A percentile compares a stretch with the other conserved stretches of the same genome.
Evolutionary conservation across 192 early-diverging fungal species (phyloP).

Genomic region (Backusella parvicylindrica): DNA sequence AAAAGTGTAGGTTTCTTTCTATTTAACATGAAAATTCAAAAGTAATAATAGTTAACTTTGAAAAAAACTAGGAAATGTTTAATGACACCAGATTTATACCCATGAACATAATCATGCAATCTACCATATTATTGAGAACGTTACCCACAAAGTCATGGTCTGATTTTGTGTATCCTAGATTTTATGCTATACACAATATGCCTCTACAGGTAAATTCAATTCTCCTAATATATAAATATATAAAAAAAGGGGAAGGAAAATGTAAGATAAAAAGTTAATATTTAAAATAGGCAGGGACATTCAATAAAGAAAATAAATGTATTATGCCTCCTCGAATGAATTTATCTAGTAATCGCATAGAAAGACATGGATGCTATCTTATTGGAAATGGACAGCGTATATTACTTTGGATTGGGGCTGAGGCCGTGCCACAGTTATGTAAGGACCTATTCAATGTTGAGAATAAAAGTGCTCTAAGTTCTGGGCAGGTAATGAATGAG

Average conservation of each 20-base stretch:
- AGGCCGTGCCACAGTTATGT: conserved; percentile 52
- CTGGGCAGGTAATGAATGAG: conserved; percentile 16
- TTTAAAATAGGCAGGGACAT: background rate
- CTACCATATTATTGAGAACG: conserved; percentile 61
- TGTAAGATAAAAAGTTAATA: background rate
- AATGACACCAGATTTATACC: conserved; percentile 38
- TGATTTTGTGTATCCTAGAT: conserved; percentile 52
- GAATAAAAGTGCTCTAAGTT: conserved; percentile 54
- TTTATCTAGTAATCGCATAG: conserved; percentile 64
- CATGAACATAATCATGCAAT: conserved; percentile 57
- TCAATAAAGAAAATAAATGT: conserved; percentile 34
- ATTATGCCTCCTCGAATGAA: conserved; percentile 67
- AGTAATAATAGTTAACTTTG: background rate
- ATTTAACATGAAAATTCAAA: conserved; percentile 7
- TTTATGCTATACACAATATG: conserved; percentile 71
- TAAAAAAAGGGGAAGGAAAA: background rate
- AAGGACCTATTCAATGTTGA: conserved; percentile 60
- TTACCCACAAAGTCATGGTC: conserved; percentile 58
- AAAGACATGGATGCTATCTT: conserved; percentile 70
- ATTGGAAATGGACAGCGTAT: conserved; percentile 66
- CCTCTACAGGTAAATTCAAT: conserved; percentile 44
- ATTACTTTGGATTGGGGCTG: conserved; percentile 73
- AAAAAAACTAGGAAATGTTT: conserved; percentile 5
- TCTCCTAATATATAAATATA: conserved; percentile 1
- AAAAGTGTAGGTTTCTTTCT: conserved; percentile 56